These are phyloP conservation scores for Corymbia citriodora DNA, from an alignment of 441 rosid genomes.

Conservation along the genomic window DNA sequence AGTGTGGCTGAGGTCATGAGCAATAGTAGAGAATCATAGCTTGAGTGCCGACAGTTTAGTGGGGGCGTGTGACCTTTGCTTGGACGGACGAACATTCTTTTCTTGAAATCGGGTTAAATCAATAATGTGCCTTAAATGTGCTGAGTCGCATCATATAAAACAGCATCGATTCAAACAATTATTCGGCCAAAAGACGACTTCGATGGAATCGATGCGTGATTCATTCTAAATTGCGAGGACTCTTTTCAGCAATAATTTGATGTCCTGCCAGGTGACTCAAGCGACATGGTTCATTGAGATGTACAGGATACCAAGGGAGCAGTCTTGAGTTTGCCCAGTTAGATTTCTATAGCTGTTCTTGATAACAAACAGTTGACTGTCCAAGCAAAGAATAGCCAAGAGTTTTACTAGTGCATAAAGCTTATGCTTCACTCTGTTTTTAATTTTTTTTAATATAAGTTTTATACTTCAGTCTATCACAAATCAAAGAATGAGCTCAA, in stretches of 20 bases:
- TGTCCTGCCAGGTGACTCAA: background rate
- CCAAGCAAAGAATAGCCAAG: background rate
- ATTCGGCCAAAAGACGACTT: background rate
- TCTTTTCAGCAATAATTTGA: background rate
- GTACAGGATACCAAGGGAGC: background rate
- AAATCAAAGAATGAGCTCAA: background rate
- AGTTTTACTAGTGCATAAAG: background rate
- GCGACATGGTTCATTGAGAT: background rate
- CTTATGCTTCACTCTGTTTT: background rate
- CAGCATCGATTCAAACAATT: background rate
- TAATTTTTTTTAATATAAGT: background rate
- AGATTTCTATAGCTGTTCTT: background rate
- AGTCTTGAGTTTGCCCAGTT: background rate
- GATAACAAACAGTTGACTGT: background rate
- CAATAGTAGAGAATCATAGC: background rate
- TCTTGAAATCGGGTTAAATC: background rate
- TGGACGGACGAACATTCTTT: background rate
- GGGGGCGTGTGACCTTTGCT: background rate
- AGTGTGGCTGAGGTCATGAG: background rate
- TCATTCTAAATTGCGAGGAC: background rate
- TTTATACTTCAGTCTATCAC: background rate
- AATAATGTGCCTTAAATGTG: background rate
- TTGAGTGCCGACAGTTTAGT: no score
- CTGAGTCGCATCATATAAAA: background rate
- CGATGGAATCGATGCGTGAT: background rate